Percentiles rank a stretch among this genome's conserved stretches.
Conservation (phyloP, 192 early-diverging fungal genomes). For the Mortierella antarctica region DNA sequence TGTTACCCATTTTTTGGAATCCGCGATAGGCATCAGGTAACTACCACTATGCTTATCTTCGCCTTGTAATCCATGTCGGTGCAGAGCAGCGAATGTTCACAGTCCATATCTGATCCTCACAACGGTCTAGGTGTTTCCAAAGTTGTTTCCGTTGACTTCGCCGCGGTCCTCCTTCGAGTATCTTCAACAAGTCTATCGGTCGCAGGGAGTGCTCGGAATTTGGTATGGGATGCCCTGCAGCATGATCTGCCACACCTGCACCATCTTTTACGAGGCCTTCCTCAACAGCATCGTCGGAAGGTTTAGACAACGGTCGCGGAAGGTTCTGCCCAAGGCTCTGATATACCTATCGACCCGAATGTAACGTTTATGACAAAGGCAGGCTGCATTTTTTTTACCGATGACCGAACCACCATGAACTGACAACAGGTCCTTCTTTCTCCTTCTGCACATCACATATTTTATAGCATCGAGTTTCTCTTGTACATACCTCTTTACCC, state of each 20-base stretch:
- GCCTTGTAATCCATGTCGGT: not conserved
- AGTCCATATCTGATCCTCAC: not conserved
- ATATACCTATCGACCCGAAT: constrained; percentile 39
- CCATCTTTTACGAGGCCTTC: constrained; percentile 54
- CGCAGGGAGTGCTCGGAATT: constrained; percentile 48
- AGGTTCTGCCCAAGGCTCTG: constrained; percentile 31
- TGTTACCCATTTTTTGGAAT: constrained; percentile 53
- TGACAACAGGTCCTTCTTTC: not conserved
- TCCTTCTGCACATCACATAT: not conserved
- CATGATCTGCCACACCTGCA: constrained; percentile 53
- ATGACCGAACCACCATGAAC: not conserved
- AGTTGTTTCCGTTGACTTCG: constrained; percentile 42
- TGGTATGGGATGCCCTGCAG: constrained; percentile 54
- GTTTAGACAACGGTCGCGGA: constrained; percentile 36
- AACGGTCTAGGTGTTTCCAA: constrained; percentile 31
- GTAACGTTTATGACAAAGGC: not conserved
- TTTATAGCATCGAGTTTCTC: constrained; percentile 36
- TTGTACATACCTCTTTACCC: constrained; percentile 54
- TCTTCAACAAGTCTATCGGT: constrained; percentile 37
- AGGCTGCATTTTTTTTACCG: not conserved
- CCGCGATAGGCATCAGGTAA: constrained; percentile 48
- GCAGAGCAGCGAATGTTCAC: not conserved
- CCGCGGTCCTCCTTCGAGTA: constrained; percentile 49
- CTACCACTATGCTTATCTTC: not conserved
- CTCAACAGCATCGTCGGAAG: constrained; percentile 48